Conservation (phyloP, 2,329 filamentous ascomycete genomes). For the Aspergillus ochraceus region DNA sequence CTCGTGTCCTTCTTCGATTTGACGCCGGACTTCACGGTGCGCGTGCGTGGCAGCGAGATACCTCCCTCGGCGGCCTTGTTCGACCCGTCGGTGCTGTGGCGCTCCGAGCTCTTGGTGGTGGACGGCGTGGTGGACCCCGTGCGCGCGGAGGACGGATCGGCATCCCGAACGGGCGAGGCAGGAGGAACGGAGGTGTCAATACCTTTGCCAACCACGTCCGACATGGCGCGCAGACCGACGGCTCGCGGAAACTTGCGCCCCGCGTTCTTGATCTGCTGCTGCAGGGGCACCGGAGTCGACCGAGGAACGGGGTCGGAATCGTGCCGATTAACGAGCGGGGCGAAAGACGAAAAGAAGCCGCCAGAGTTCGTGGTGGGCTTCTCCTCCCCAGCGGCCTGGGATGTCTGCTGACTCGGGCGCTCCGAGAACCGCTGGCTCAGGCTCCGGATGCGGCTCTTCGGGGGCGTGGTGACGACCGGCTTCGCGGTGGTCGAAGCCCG, state of each 20-base stretch:
- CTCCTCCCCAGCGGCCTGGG: slow-evolving; percentile 59
- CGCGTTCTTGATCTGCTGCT: slow-evolving; percentile 56
- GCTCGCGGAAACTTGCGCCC: slow-evolving; percentile 59
- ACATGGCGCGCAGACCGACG: slow-evolving; percentile 78
- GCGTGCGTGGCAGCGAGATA: slow-evolving; percentile 52
- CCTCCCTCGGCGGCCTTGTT: slow-evolving; percentile 50
- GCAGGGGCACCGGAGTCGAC: slow-evolving; percentile 47
- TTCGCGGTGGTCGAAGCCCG: slow-evolving; percentile 60
- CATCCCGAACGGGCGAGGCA: slow-evolving; percentile 52
- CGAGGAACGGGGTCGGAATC: slow-evolving; percentile 53
- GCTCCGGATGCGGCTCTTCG: slow-evolving; percentile 57
- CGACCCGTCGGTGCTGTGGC: slow-evolving; percentile 69
- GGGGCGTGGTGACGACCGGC: slow-evolving; percentile 62
- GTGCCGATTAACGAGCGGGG: slow-evolving; percentile 44
- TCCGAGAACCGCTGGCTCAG: slow-evolving; percentile 58
- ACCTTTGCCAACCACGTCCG: slow-evolving; percentile 67
- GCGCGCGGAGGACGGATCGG: slow-evolving; percentile 64
- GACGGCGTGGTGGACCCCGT: slow-evolving; percentile 73
- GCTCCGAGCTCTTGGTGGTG: slow-evolving; percentile 70
- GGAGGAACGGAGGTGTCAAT: slow-evolving; percentile 42
- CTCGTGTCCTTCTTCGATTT: slow-evolving; percentile 94
- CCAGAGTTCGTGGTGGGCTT: slow-evolving; percentile 42
- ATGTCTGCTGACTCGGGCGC: slow-evolving; percentile 44
- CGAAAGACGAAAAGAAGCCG: slow-evolving; percentile 49
- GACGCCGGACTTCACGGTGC: slow-evolving; percentile 47